These are phyloP conservation scores for Rhododendron ferrugineum DNA, from an alignment of 148 eudicot species.

Conservation along the genomic window DNA sequence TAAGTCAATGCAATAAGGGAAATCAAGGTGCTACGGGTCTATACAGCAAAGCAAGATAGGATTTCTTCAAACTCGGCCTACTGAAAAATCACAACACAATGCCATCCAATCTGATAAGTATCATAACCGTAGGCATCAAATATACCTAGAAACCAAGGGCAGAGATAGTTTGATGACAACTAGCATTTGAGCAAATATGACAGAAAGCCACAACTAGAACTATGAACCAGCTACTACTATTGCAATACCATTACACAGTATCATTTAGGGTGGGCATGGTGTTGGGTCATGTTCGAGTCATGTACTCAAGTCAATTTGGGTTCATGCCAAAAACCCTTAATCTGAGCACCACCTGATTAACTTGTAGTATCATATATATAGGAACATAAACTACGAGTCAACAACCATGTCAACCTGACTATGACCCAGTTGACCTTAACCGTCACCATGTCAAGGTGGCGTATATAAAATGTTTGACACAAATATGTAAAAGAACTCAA, in stretches of 20 bases:
- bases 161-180: neutral
- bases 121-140: neutral
- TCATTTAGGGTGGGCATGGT: neutral
- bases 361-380: neutral
- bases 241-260: neutral
- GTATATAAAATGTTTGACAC: neutral
- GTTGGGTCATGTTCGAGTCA: neutral
- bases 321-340: neutral
- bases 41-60: neutral
- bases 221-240: neutral
- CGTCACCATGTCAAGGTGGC: neutral
- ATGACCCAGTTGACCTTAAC: neutral
- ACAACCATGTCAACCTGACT: neutral
- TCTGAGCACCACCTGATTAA: neutral
- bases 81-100: constrained; percentile 34
- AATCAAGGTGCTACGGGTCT: neutral
- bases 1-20: neutral
- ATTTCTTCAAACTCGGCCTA: constrained; percentile 40
- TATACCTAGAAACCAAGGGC: neutral
- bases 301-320: neutral
- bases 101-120: constrained; percentile 35
- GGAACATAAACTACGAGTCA: neutral
- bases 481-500: neutral
- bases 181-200: neutral
- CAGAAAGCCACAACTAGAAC: neutral